Conservation (phyloP, 129 eudicot genomes). For the Glebionis coronaria region DNA sequence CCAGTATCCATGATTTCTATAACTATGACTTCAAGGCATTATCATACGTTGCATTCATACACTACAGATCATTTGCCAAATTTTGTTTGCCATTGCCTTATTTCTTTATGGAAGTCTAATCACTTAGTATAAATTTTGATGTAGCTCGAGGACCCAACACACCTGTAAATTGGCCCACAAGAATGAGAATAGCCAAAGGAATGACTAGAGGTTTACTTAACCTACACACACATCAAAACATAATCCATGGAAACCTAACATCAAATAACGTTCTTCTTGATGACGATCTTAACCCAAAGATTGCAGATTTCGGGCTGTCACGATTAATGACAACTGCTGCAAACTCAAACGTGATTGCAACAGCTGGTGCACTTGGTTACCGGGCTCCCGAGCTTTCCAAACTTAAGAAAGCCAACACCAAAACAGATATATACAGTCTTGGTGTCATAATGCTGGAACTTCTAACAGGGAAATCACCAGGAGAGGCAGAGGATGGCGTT, state of each 20-base stretch:
- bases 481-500: slow-evolving; percentile 63
- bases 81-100: background rate
- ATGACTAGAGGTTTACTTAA: slow-evolving; percentile 59
- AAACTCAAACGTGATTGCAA: slow-evolving; percentile 67
- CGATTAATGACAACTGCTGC: slow-evolving; percentile 75
- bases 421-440: slow-evolving; percentile 83
- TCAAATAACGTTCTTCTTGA: slow-evolving; percentile 79
- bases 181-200: slow-evolving; percentile 79
- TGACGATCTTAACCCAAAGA: slow-evolving; percentile 53
- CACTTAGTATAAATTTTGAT: slow-evolving; percentile 18
- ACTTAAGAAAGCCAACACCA: slow-evolving; percentile 82
- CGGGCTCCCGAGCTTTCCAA: slow-evolving; percentile 90
- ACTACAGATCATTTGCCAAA: too few species aligned
- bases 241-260: slow-evolving; percentile 84
- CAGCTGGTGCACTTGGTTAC: slow-evolving; percentile 83
- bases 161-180: slow-evolving; percentile 54
- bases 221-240: slow-evolving; percentile 60
- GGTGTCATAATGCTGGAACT: slow-evolving; percentile 80
- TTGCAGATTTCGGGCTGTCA: slow-evolving; percentile 73
- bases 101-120: background rate
- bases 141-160: slow-evolving; percentile 80
- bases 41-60: background rate
- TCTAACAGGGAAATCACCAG: slow-evolving; percentile 82
- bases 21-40: background rate
- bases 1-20: background rate